Base-by-base conservation (phyloP, 129 eudicot species). In the Flaveria robusta region DNA sequence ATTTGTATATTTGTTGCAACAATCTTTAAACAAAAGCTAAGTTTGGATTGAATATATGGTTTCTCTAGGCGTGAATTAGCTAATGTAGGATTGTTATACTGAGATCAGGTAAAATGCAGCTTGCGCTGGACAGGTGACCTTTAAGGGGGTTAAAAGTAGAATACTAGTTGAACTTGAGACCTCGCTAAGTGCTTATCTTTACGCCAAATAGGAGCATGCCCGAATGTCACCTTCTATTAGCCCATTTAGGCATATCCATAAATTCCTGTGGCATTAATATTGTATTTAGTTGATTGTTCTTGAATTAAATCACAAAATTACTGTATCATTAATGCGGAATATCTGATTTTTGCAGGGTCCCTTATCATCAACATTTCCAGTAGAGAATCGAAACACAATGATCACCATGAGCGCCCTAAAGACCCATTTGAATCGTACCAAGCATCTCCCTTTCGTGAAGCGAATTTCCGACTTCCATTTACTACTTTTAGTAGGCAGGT, bases 381-480 rank as follows among this genome's bases (percentile, higher is more conserved):
- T 93, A 0, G 97, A 93, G 86, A 93, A 93, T 82, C 84, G 97
- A 79, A 85, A 72, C 37, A 24, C 77, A 27, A 77, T 82, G 23
- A 83, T 88, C 68, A 75, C 90, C 2, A 51, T 82, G 89, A 88
- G 74, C 72, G 89, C 91, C 20, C 64, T 93, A 79, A 90, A 87
- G 82, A 86, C 23, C 70, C 98, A 93, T 87, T 71, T 93, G 79
- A 93, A 88, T 42, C 91, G 93, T 20, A 78, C 91, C 69, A 91
- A 84, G 82, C 77, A 66, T 60, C 79, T 88, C 16, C 80, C 97
- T 0, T 91, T 88, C 76, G 98, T 91, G 85, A 93, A 91, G 85
- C 77, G 86, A 47, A 94, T 91, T 9, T 88, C 97, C 5, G 98
- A 94, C 51, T 94, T 94, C 78, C 98, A 94, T 82, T 72, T 94